These are phyloP conservation scores for Sporothrix brunneoviolacea DNA, from an alignment of 2,329 filamentous ascomycete genomes.

Conservation along the genomic window DNA sequence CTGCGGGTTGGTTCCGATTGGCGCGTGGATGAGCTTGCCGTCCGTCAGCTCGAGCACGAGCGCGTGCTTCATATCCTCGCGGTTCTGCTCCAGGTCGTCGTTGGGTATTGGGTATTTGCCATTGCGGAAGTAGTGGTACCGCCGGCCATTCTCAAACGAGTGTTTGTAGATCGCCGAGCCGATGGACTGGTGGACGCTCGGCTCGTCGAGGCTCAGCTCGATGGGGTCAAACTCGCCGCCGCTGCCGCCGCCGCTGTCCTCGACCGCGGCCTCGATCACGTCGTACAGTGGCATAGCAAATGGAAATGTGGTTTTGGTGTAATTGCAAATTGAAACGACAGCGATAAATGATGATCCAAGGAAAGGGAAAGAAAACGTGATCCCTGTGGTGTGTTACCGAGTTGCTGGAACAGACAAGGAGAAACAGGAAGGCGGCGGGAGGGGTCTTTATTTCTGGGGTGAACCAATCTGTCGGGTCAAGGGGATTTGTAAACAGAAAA, in stretches of 20 bases:
- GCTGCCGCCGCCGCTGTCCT: background rate
- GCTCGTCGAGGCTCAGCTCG: slow-evolving; percentile 8
- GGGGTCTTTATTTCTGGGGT: too few species aligned
- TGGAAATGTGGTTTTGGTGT: too few species aligned
- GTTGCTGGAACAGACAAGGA: too few species aligned
- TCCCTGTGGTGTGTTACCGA: too few species aligned
- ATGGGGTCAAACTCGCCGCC: slow-evolving; percentile 13
- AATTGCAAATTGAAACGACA: too few species aligned
- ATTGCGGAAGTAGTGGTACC: slow-evolving; percentile 37
- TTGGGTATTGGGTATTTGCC: slow-evolving; percentile 42
- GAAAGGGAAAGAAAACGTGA: too few species aligned
- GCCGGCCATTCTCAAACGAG: slow-evolving; percentile 18
- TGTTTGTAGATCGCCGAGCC: slow-evolving; percentile 17
- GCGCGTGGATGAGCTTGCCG: slow-evolving; percentile 34
- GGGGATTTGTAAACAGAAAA: too few species aligned
- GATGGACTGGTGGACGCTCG: slow-evolving; percentile 6
- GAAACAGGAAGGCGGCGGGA: too few species aligned
- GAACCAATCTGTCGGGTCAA: too few species aligned
- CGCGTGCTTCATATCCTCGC: slow-evolving; percentile 40
- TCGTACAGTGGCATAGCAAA: background rate
- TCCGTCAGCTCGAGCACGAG: slow-evolving; percentile 39
- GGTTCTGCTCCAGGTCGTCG: slow-evolving; percentile 38
- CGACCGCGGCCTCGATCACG: background rate
- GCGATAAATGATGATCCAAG: too few species aligned
- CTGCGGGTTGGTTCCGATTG: slow-evolving; percentile 33